These are phyloP conservation scores for Dissophora globulifera DNA, from an alignment of 192 early-diverging fungal species.

Conservation along the genomic window DNA sequence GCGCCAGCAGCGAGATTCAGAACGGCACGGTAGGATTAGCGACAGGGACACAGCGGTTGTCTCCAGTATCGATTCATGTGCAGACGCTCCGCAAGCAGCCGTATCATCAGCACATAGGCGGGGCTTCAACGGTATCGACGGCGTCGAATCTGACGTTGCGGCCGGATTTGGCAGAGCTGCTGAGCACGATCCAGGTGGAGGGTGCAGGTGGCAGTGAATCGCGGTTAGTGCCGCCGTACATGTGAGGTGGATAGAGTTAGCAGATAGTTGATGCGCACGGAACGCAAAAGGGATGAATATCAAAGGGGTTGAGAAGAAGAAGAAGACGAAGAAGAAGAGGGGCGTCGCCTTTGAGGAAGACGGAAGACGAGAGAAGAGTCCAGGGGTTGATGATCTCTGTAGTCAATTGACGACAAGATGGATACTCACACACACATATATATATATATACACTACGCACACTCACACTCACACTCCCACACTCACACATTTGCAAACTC, in stretches of 20 bases:
- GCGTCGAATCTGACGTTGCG: constrained; percentile 25
- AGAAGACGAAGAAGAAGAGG: too few relatives aligned
- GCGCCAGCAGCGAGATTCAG: constrained; percentile 15
- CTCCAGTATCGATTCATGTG: constrained; percentile 33
- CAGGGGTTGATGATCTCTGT: too few relatives aligned
- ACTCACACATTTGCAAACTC: too few relatives aligned
- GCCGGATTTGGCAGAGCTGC: constrained; percentile 41
- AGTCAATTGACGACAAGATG: too few relatives aligned
- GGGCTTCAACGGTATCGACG: constrained; percentile 14
- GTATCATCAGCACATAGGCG: constrained; percentile 14
- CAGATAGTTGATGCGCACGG: too few relatives aligned
- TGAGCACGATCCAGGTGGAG: constrained; percentile 39
- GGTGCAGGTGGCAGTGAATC: constrained; percentile 1
- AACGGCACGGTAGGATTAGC: neutral
- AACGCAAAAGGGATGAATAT: too few relatives aligned
- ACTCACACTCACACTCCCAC: too few relatives aligned
- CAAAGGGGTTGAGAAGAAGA: too few relatives aligned
- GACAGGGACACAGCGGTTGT: constrained; percentile 8
- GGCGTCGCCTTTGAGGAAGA: too few relatives aligned
- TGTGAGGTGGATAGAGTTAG: constrained; percentile 4
- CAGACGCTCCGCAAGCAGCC: constrained; percentile 43
- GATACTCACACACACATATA: too few relatives aligned
- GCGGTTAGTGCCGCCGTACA: constrained; percentile 34
- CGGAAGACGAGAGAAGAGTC: too few relatives aligned
- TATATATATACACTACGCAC: too few relatives aligned